A percentile compares a stretch with the other conserved stretches of the same genome.
Evolutionary conservation across 2,329 filamentous ascomycete genomes (phyloP).

Genomic region (Pseudogymnoascus sp.): DNA sequence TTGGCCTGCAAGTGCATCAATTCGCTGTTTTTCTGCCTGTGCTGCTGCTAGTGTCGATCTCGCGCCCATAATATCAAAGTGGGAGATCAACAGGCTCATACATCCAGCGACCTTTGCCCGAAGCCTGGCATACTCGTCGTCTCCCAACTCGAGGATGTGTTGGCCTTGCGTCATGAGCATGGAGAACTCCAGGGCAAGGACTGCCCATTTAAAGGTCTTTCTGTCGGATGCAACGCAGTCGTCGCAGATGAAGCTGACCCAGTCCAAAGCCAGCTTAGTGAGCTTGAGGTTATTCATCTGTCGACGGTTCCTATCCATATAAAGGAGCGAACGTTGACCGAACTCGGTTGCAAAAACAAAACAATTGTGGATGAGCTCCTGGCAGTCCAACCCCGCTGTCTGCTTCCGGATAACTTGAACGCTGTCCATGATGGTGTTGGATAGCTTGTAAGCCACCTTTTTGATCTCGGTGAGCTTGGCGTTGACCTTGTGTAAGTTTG

Average conservation of each 20-base stretch:
- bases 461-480: conserved; percentile 87
- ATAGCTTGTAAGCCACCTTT: conserved; percentile 91
- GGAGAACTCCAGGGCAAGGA: conserved; percentile 88
- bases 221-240: conserved; percentile 91
- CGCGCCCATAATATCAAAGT: conserved; percentile 98
- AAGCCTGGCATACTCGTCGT: conserved; percentile 77
- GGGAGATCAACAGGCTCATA: conserved; percentile 94
- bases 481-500: conserved; percentile 90
- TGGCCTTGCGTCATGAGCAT: conserved; percentile 95
- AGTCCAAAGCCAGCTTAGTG: conserved; percentile 87
- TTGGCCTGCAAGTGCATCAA: conserved; percentile 73
- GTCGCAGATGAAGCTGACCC: conserved; percentile 97
- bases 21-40: conserved; percentile 83
- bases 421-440: conserved; percentile 97
- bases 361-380: conserved; percentile 94
- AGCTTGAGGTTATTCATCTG: conserved; percentile 97
- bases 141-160: conserved; percentile 84
- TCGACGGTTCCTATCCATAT: conserved; percentile 91
- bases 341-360: conserved; percentile 99
- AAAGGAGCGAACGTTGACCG: conserved; percentile 85
- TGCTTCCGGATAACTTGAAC: conserved; percentile 89
- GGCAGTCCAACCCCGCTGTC: conserved; percentile 75
- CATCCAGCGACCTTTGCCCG: conserved; percentile 89
- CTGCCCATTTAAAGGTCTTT: conserved; percentile 96
- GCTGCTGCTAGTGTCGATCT: conserved; percentile 79